Base-by-base conservation (phyloP, 2,329 filamentous ascomycete genomes). In the Pyricularia sp. region DNA sequence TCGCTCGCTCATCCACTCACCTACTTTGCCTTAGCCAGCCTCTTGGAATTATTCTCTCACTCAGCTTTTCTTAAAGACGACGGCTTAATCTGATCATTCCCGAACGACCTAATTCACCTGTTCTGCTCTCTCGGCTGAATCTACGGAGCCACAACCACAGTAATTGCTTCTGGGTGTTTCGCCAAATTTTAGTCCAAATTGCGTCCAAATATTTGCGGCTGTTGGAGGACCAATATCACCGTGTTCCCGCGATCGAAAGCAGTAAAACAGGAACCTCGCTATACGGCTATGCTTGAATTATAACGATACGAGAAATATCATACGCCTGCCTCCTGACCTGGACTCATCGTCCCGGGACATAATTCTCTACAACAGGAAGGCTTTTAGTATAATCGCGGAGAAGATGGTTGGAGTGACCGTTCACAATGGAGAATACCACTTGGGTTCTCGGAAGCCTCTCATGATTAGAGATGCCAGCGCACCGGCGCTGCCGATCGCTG, bases 381-480 rank as follows among this genome's bases (percentile, higher is more conserved):
- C 53, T 57, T 57, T 16, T 57, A 24, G 22, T 26, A 22, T 24
- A 57, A 24, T 57, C 22, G 22, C 10, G n/a, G 9, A 57, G 53
- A 57, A 26, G 53, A 57, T 57, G 53, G 53, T 57, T 28, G 63
- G 60, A 57, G 62, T 40, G 49, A 63, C 64, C 64, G 62, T 65
- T 28, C 61, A 60, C 12, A 65, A 62, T 64, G 66, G 70, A 62
- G 68, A 67, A 61, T 71, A 71, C 67, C 64, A 66, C 30, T 69
- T 73, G 59, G 72, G 70, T 8, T 68, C 69, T 33, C 71, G 71
- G 4, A 66, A 73, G 24, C 72, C 70, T 24, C 33, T 71, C 57
- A 26, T 64, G 53, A 66, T 67, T 67, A 62, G 67, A 60, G 16
- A 62, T 65, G n/a, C 26, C 30, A 26, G 30, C 12, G 16, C 22